Evolutionary conservation across 208 protist species (phyloP).

Genomic region (Tritrichomonas foetus): DNA sequence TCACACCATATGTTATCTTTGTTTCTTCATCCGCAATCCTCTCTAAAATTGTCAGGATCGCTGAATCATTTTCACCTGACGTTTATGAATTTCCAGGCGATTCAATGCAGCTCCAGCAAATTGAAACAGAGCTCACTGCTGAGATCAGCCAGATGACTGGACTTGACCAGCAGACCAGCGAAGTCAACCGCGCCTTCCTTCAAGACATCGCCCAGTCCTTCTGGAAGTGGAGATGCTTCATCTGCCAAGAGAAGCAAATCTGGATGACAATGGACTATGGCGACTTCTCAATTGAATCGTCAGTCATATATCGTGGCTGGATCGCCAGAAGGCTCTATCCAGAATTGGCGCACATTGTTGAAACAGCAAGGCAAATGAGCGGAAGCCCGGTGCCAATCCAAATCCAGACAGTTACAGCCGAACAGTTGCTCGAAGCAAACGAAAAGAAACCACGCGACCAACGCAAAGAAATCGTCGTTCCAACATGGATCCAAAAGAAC

Average conservation of each 20-base stretch:
- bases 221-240: neutral
- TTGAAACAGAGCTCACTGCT: neutral
- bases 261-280: neutral
- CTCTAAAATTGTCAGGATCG: neutral
- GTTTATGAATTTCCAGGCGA: neutral
- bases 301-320: neutral
- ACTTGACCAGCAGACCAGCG: neutral
- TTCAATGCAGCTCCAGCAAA: neutral
- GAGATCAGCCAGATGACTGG: neutral
- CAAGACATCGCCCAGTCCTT: neutral
- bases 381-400: neutral
- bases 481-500: conserved; percentile 66
- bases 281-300: neutral
- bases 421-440: too few relatives aligned
- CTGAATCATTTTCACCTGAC: neutral
- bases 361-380: neutral
- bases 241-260: neutral
- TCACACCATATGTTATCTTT: neutral
- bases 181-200: neutral
- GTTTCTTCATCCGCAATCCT: neutral
- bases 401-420: neutral
- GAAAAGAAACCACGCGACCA: conserved; percentile 58
- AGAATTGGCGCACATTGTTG: neutral
- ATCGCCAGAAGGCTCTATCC: neutral
- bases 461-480: neutral